Evolutionary conservation across 2,329 filamentous ascomycete species (phyloP).

Genomic region (Capronia americana): DNA sequence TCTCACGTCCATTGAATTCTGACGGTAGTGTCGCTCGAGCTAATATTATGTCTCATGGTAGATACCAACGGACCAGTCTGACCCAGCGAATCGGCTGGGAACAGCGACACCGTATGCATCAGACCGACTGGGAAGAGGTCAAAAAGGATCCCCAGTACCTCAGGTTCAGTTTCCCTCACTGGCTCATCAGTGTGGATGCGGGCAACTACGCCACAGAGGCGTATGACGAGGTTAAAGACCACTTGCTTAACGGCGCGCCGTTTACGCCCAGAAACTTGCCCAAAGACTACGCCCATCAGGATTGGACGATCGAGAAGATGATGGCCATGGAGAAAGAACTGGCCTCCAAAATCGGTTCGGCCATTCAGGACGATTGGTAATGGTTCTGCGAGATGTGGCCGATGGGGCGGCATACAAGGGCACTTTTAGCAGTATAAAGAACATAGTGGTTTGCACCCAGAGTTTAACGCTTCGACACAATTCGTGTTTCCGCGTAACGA

Average conservation of each 20-base stretch:
- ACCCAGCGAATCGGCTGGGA: constrained; percentile 55
- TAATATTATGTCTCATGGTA: constrained; percentile 46
- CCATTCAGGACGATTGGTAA: no score
- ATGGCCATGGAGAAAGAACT: background rate
- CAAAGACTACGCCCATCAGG: constrained; percentile 50
- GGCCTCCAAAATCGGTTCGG: no score
- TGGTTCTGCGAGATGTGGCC: no score
- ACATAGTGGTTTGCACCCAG: no score
- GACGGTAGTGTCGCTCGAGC: background rate
- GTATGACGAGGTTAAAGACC: constrained; percentile 46
- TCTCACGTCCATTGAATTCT: background rate
- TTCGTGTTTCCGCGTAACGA: no score
- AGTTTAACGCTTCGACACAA: no score
- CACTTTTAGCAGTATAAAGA: no score
- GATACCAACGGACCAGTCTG: constrained; percentile 50
- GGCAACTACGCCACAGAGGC: constrained; percentile 54
- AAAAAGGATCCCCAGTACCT: constrained; percentile 52
- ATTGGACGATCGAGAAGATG: constrained; percentile 53
- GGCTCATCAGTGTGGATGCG: constrained; percentile 58
- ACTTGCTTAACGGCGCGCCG: constrained; percentile 49
- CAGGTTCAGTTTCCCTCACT: constrained; percentile 54
- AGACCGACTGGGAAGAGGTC: constrained; percentile 57
- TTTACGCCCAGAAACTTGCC: constrained; percentile 56
- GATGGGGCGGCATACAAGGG: no score
- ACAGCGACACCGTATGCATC: constrained; percentile 52